phyloP scores from a whole-genome alignment of 1,284 basidiomycete genomes.

The Malassezia yamatoensis region DNA sequence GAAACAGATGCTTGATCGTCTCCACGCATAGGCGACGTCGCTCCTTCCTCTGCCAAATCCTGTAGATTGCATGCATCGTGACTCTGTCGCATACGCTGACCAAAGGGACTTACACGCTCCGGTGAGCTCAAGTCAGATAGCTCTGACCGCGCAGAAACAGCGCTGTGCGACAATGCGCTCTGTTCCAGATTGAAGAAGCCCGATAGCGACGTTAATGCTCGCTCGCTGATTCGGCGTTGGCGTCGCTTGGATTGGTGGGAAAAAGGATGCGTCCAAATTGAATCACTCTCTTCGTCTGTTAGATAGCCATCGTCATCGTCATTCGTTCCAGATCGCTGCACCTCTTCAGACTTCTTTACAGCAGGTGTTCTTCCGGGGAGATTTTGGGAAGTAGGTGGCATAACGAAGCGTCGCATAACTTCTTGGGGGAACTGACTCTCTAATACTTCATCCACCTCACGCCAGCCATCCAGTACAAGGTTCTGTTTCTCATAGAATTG shows the following conservation, averaged over 20 bases:
- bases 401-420: constrained; percentile 37
- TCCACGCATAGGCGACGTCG: neutral
- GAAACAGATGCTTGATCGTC: neutral
- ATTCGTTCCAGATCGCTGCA: neutral
- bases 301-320: constrained; percentile 27
- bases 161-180: neutral
- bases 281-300: constrained; percentile 27
- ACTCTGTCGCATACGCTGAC: neutral
- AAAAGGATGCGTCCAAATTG: constrained; percentile 7
- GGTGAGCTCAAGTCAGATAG: neutral
- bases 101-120: neutral
- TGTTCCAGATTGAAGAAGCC: constrained; percentile 5
- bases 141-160: neutral
- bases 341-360: neutral
- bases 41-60: neutral
- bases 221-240: constrained; percentile 17
- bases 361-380: neutral
- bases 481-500: constrained; percentile 40
- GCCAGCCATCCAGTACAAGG: constrained; percentile 40
- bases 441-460: constrained; percentile 44
- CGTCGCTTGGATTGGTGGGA: constrained; percentile 6
- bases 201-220: constrained; percentile 12
- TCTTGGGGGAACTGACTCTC: constrained; percentile 43
- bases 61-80: neutral
- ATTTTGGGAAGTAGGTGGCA: neutral